These are phyloP conservation scores for Discostella pseudostelligera DNA, from an alignment of 108 stramenopile species.

Conservation along the genomic window DNA sequence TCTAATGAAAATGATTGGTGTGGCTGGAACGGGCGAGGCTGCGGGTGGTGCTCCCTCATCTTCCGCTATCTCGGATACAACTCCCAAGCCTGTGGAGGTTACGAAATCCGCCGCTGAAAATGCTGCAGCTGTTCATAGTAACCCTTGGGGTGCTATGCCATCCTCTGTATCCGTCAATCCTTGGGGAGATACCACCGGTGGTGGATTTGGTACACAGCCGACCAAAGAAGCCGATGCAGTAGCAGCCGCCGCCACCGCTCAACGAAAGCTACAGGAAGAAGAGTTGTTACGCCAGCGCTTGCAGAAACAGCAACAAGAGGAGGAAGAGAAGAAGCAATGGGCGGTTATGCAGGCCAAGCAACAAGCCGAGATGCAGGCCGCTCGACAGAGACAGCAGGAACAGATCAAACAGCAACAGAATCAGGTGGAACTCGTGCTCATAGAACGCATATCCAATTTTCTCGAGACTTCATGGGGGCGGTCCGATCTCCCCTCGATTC, in stretches of 20 bases:
- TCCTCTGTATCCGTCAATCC: slow-evolving; percentile 33
- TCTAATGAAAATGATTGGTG: slow-evolving; percentile 90
- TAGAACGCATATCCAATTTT: slow-evolving; percentile 81
- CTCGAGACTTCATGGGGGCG: slow-evolving; percentile 87
- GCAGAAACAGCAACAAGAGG: slow-evolving; percentile 44
- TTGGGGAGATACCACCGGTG: slow-evolving; percentile 23
- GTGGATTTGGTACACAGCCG: slow-evolving; percentile 18
- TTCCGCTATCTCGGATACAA: not conserved
- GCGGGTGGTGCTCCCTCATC: slow-evolving; percentile 8
- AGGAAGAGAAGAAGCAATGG: slow-evolving; percentile 60
- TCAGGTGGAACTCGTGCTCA: slow-evolving; percentile 84
- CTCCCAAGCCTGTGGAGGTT: slow-evolving; percentile 15
- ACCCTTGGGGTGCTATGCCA: slow-evolving; percentile 67
- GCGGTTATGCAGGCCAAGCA: slow-evolving; percentile 37
- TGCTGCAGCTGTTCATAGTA: slow-evolving; percentile 54
- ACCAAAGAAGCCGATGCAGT: slow-evolving; percentile 35
- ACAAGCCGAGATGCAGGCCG: slow-evolving; percentile 53
- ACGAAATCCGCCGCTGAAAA: slow-evolving; percentile 17
- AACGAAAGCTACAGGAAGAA: slow-evolving; percentile 31
- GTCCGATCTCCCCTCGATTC: slow-evolving; percentile 76
- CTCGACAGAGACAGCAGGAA: slow-evolving; percentile 46
- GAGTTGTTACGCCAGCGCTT: slow-evolving; percentile 34
- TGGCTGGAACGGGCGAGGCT: slow-evolving; percentile 38
- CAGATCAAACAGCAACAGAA: slow-evolving; percentile 60
- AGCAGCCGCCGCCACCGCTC: slow-evolving; percentile 27